A percentile compares a stretch with the other conserved stretches of the same genome.
Evolutionary conservation across 169 alveolate species (phyloP).

Genomic region (Plasmodium chabaudi): DNA sequence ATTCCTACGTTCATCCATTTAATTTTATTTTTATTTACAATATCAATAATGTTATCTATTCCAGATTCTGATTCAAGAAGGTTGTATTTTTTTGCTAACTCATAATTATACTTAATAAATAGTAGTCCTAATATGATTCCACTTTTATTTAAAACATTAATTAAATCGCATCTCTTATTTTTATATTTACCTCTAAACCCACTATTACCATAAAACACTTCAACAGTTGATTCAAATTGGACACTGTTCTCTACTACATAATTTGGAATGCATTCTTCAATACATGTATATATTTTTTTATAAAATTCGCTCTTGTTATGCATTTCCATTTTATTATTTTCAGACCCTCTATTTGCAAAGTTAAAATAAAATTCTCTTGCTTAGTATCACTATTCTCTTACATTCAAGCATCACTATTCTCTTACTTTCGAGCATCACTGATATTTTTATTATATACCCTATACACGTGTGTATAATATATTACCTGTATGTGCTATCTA

Average conservation of each 20-base stretch:
- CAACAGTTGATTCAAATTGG: slow-evolving; percentile 26
- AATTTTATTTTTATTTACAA: not conserved
- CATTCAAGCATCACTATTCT: no score
- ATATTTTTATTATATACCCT: no score
- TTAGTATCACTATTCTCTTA: no score
- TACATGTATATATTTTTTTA: slow-evolving; percentile 36
- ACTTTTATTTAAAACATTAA: slow-evolving; percentile 59
- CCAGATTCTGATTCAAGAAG: not conserved
- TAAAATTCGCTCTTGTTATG: slow-evolving; percentile 35
- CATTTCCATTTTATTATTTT: no score
- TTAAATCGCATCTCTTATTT: slow-evolving; percentile 23
- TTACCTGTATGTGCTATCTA: no score
- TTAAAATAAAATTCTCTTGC: no score
- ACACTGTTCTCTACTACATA: slow-evolving; percentile 7
- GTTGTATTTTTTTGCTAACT: not conserved
- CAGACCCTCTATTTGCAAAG: no score
- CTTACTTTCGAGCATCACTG: no score
- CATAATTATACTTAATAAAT: slow-evolving; percentile 60
- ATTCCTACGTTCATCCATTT: slow-evolving; percentile 72
- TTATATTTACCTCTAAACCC: slow-evolving; percentile 67
- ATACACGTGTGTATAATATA: no score
- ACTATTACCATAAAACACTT: slow-evolving; percentile 52
- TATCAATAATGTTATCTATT: not conserved
- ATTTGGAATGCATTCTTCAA: slow-evolving; percentile 41
- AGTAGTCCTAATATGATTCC: slow-evolving; percentile 64